Evolutionary conservation across 164 flowering plant species (phyloP).

Genomic region (Warburgia ugandensis): DNA sequence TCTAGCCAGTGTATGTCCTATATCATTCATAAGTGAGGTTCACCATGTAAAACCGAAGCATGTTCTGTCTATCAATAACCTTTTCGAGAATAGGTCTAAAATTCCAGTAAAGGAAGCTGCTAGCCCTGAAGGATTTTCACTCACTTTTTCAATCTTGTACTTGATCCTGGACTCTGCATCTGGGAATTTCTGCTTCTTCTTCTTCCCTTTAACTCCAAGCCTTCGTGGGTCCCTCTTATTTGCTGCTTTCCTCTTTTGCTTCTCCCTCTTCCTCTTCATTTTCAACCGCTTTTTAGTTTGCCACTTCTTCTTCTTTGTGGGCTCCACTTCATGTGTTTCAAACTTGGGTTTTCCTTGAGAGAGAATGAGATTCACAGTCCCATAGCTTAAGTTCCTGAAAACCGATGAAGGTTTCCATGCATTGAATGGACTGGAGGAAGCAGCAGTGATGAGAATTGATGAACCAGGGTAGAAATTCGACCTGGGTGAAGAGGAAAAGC

Average conservation of each 20-base stretch:
- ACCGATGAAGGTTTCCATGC: constrained; percentile 24
- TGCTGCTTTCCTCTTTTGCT: constrained; percentile 59
- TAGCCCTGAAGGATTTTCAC: not conserved
- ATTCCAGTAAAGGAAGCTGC: too few species aligned
- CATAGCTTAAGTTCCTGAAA: constrained; percentile 24
- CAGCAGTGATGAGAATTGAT: constrained; percentile 2
- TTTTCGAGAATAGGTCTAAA: not conserved
- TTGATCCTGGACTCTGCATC: constrained; percentile 68
- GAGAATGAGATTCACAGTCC: constrained; percentile 50
- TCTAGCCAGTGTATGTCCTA: too few species aligned
- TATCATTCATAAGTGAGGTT: too few species aligned
- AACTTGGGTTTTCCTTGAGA: constrained; percentile 71
- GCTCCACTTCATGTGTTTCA: constrained; percentile 56
- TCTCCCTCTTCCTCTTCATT: constrained; percentile 63
- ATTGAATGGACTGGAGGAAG: constrained; percentile 1
- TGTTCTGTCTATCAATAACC: not conserved
- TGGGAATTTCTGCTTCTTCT: constrained; percentile 51
- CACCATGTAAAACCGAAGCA: not conserved
- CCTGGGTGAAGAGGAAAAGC: constrained; percentile 12
- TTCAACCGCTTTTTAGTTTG: constrained; percentile 66
- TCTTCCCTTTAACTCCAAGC: constrained; percentile 58
- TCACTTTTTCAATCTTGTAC: constrained; percentile 70
- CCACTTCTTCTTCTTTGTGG: constrained; percentile 78
- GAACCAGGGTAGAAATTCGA: constrained; percentile 7
- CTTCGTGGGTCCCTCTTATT: constrained; percentile 73